A percentile compares a stretch with the other conserved stretches of the same genome.
These are phyloP conservation scores for Russula compacta DNA, from an alignment of 768 basidiomycete genomes.

Conservation along the genomic window DNA sequence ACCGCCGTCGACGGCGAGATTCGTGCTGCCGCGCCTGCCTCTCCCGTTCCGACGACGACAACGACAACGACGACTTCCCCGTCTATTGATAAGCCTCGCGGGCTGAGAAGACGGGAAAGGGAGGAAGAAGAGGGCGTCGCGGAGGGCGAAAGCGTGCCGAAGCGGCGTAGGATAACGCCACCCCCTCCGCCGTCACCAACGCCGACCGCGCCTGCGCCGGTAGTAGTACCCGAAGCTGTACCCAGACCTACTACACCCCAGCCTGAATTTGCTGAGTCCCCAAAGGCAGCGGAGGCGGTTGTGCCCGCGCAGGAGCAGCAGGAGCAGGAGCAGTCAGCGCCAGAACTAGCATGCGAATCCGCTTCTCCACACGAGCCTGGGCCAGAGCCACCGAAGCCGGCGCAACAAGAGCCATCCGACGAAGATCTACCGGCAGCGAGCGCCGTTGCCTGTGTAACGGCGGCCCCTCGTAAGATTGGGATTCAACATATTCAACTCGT, in stretches of 20 bases:
- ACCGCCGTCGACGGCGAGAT: not conserved
- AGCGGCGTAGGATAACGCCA: conserved; percentile 8
- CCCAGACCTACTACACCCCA: not conserved
- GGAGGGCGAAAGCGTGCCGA: not conserved
- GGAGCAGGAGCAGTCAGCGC: not conserved
- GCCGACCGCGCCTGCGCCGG: not conserved
- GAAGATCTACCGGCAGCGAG: not conserved
- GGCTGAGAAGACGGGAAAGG: conserved; percentile 2
- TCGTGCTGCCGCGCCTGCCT: not conserved
- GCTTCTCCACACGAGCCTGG: not conserved
- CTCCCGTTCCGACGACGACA: not conserved
- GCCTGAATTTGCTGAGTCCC: not conserved
- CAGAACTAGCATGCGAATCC: not conserved
- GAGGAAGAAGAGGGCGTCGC: not conserved
- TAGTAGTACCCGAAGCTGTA: not conserved
- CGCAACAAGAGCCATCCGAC: not conserved
- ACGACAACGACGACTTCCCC: not conserved
- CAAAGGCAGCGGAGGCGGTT: not conserved
- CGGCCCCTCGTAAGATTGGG: conserved; percentile 8
- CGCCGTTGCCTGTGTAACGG: not conserved
- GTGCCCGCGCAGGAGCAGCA: not conserved
- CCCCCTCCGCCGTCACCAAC: not conserved
- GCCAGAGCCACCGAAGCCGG: not conserved
- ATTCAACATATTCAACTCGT: conserved; percentile 15
- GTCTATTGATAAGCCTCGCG: not conserved